These are phyloP conservation scores for Aspergillus intermedius DNA, from an alignment of 2,329 filamentous ascomycete species.

Conservation along the genomic window DNA sequence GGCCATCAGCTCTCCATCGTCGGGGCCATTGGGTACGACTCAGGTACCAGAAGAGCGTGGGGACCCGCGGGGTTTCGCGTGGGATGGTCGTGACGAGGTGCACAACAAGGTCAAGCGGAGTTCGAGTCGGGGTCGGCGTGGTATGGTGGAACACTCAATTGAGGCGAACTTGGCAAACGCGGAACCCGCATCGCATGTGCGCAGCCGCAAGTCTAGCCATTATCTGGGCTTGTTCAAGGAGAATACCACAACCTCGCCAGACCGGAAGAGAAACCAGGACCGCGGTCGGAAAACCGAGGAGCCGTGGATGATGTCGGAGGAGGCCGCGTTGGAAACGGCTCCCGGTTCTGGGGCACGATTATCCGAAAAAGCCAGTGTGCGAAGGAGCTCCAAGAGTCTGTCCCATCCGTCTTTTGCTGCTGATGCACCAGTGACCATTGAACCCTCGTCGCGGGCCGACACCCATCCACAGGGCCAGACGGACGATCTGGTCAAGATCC, in stretches of 20 bases:
- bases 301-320: conserved; percentile 6
- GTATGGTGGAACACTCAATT: conserved; percentile 55
- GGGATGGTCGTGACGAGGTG: conserved; percentile 15
- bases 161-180: conserved; percentile 56
- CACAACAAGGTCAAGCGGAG: conserved; percentile 28
- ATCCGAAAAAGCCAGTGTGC: conserved; percentile 13
- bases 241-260: conserved; percentile 47
- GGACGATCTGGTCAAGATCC: conserved; percentile 19
- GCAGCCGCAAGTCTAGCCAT: conserved; percentile 61
- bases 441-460: conserved; percentile 8
- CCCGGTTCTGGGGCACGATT: not conserved
- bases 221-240: conserved; percentile 61
- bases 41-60: not conserved
- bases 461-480: conserved; percentile 5
- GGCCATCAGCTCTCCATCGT: not conserved
- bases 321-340: conserved; percentile 1
- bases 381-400: conserved; percentile 16
- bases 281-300: conserved; percentile 33
- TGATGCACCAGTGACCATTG: conserved; percentile 16
- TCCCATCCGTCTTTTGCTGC: conserved; percentile 20
- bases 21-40: no score
- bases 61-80: conserved; percentile 12
- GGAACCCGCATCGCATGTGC: conserved; percentile 48
- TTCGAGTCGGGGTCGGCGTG: conserved; percentile 37
- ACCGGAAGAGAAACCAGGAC: conserved; percentile 46